Percentiles rank a stretch among this genome's conserved stretches.
These are phyloP conservation scores for Cutaneotrichosporon spelunceum DNA, from an alignment of 1,284 basidiomycete genomes.

Conservation along the genomic window DNA sequence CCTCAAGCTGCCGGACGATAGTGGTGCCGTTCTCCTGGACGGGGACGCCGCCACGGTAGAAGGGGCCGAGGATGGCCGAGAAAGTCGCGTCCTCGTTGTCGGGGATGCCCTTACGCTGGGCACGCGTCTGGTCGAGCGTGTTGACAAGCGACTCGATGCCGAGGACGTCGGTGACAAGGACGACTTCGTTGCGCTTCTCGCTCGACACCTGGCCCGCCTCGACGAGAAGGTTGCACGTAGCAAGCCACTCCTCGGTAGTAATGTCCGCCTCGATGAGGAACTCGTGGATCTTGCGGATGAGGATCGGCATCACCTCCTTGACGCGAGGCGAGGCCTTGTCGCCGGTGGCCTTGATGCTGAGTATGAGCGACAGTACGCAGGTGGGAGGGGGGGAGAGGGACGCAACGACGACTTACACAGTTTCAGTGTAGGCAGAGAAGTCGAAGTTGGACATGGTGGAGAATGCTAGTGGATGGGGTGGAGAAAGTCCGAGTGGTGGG, in stretches of 20 bases:
- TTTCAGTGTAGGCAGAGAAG: slow-evolving; percentile 16
- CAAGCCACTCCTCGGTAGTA: slow-evolving; percentile 48
- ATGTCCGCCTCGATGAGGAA: slow-evolving; percentile 47
- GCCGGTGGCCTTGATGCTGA: slow-evolving; percentile 20
- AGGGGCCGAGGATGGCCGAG: slow-evolving; percentile 45
- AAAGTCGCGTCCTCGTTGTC: slow-evolving; percentile 24
- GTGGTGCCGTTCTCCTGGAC: slow-evolving; percentile 38
- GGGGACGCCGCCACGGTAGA: slow-evolving; percentile 34
- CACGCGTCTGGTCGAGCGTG: slow-evolving; percentile 20
- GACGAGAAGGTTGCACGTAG: slow-evolving; percentile 45
- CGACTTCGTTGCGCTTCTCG: slow-evolving; percentile 49
- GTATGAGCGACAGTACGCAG: not conserved
- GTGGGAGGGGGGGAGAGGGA: not conserved
- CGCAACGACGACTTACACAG: slow-evolving; percentile 11
- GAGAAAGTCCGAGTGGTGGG: not conserved
- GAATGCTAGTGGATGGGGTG: not conserved
- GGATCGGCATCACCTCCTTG: slow-evolving; percentile 42
- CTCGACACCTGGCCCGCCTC: slow-evolving; percentile 45
- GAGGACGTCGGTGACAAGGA: slow-evolving; percentile 49
- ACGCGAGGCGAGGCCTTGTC: slow-evolving; percentile 41
- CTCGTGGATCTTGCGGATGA: slow-evolving; percentile 45
- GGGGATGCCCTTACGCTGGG: slow-evolving; percentile 16
- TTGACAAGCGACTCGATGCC: slow-evolving; percentile 47
- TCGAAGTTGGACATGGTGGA: slow-evolving; percentile 14
- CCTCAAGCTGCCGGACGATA: slow-evolving; percentile 36